Conservation (phyloP, 345 rosid genomes). For the Carallia brachiata region DNA sequence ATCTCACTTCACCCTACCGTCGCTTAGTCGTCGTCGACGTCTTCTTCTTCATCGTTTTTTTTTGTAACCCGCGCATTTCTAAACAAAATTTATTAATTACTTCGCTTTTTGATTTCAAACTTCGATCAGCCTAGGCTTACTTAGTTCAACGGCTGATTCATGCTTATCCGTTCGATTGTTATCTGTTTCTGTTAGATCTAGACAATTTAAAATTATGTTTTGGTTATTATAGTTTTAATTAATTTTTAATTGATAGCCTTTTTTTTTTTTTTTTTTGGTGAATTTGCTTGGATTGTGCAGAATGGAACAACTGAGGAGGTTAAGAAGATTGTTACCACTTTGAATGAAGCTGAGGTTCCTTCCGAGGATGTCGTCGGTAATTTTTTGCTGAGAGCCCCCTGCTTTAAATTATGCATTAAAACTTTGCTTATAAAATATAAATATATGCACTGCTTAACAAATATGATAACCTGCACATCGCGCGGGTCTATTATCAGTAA, state of each 20-base stretch:
- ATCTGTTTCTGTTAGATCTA: conserved; percentile 7
- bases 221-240: neutral
- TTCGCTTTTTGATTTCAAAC: neutral
- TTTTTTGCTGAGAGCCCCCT: too few relatives aligned
- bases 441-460: too few relatives aligned
- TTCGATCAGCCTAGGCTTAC: too few relatives aligned
- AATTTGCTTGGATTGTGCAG: conserved; percentile 24
- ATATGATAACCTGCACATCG: too few relatives aligned
- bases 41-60: neutral
- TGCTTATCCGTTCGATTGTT: too few relatives aligned
- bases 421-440: too few relatives aligned
- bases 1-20: neutral
- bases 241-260: neutral
- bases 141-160: too few relatives aligned
- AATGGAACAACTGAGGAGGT: conserved; percentile 73
- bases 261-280: neutral
- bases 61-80: neutral
- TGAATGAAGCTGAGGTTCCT: conserved; percentile 72
- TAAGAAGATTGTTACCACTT: conserved; percentile 53
- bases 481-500: too few relatives aligned
- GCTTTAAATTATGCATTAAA: too few relatives aligned
- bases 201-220: neutral
- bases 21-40: neutral
- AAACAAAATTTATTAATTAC: neutral
- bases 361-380: conserved; percentile 60